A percentile compares a stretch with the other conserved stretches of the same genome.
These are phyloP conservation scores for Lineolata rhizophorae DNA, from an alignment of 495 filamentous ascomycete species.

Conservation along the genomic window DNA sequence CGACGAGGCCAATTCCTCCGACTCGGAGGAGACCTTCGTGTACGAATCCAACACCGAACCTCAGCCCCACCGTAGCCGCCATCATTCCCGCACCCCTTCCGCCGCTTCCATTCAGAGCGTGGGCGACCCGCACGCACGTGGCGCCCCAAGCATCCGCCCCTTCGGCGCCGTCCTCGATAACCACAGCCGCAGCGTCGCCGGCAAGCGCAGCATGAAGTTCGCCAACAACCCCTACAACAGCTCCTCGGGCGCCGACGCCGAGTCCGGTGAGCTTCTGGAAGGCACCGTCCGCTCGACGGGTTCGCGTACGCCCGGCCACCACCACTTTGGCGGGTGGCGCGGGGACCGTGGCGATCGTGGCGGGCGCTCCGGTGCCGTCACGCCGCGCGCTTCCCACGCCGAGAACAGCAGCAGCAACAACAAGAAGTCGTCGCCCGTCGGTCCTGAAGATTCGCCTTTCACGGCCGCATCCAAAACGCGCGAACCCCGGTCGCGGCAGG, in stretches of 20 bases:
- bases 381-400: constrained; percentile 29
- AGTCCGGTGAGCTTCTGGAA: constrained; percentile 5
- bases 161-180: constrained; percentile 40
- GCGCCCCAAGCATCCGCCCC: constrained; percentile 35
- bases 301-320: constrained; percentile 17
- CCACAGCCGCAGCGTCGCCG: constrained; percentile 41
- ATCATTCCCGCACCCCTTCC: constrained; percentile 89
- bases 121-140: constrained; percentile 40
- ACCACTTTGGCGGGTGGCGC: background rate
- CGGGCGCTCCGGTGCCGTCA: constrained; percentile 9
- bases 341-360: too few species aligned
- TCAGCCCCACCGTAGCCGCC: constrained; percentile 49
- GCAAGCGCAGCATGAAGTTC: constrained; percentile 96
- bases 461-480: constrained; percentile 5
- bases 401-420: too few species aligned
- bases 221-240: constrained; percentile 56
- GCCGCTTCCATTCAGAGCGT: constrained; percentile 77
- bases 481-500: constrained; percentile 26
- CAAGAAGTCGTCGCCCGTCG: constrained; percentile 47
- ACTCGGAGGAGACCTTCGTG: constrained; percentile 95
- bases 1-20: constrained; percentile 78
- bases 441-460: constrained; percentile 54
- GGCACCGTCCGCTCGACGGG: constrained; percentile 10
- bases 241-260: constrained; percentile 34
- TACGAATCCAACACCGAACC: constrained; percentile 88